Evolutionary conservation across 371 early-diverging fungal genomes (phyloP).

Genomic region (Blastocladiella emersonii): DNA sequence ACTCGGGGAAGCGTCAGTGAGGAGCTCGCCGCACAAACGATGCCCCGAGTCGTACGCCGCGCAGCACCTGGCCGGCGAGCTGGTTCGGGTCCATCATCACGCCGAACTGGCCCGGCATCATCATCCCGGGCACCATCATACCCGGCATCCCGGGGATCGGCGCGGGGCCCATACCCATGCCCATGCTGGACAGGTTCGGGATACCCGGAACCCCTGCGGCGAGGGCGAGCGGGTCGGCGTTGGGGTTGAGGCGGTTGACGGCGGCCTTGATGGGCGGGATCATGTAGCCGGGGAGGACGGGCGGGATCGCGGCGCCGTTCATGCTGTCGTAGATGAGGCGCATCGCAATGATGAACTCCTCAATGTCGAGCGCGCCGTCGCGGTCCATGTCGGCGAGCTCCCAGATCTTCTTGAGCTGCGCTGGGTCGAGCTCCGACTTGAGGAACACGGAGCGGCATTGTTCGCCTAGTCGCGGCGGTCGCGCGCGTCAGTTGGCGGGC

Average conservation of each 20-base stretch:
- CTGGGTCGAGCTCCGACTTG: constrained; percentile 21
- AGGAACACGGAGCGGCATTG: not conserved
- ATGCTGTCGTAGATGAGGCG: constrained; percentile 20
- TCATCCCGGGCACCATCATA: too few species aligned
- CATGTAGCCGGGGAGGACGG: not conserved
- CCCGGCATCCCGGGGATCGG: too few species aligned
- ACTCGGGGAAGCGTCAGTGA: not conserved
- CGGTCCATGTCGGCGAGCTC: constrained; percentile 28
- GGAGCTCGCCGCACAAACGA: not conserved
- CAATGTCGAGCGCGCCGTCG: constrained; percentile 28
- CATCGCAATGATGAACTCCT: constrained; percentile 39
- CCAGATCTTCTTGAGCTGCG: constrained; percentile 33
- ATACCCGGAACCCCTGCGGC: not conserved
- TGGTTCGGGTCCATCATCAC: not conserved
- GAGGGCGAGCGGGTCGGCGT: not conserved
- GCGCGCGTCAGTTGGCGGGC: too few species aligned
- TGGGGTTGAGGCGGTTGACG: not conserved
- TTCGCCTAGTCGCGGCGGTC: not conserved
- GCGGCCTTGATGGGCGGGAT: constrained; percentile 1
- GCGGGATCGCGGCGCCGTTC: not conserved
- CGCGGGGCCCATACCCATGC: not conserved
- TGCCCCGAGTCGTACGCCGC: not conserved
- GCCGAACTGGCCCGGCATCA: too few species aligned
- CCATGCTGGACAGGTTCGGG: not conserved
- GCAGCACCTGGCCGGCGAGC: not conserved